These are phyloP conservation scores for Cercospora sp. DNA, from an alignment of 2,329 filamentous ascomycete genomes.

Conservation along the genomic window DNA sequence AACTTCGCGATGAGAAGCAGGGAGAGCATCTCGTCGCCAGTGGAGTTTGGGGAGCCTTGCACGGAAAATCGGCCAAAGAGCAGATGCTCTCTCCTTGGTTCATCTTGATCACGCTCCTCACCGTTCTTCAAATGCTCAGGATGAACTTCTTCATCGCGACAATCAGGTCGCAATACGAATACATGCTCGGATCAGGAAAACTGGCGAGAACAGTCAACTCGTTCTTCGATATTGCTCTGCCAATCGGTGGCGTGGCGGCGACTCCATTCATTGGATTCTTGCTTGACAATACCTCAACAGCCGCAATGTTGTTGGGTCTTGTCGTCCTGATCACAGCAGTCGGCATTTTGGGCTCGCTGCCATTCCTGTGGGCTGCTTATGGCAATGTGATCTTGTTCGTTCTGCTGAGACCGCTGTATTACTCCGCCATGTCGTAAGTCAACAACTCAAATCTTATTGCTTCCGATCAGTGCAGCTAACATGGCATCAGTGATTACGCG, in stretches of 20 bases:
- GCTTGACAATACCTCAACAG: slow-evolving; percentile 73
- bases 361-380: slow-evolving; percentile 70
- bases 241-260: slow-evolving; percentile 74
- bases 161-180: slow-evolving; percentile 75
- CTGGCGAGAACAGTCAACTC: slow-evolving; percentile 71
- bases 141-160: slow-evolving; percentile 95
- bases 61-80: slow-evolving; percentile 66
- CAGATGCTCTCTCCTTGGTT: slow-evolving; percentile 85
- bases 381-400: slow-evolving; percentile 76
- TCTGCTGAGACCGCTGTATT: slow-evolving; percentile 83
- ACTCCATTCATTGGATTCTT: slow-evolving; percentile 84
- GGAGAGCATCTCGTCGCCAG: slow-evolving; percentile 45
- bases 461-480: not conserved
- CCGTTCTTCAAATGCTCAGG: slow-evolving; percentile 46
- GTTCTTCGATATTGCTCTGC: slow-evolving; percentile 80
- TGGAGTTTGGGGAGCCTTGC: slow-evolving; percentile 84
- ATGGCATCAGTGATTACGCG: slow-evolving; percentile 62
- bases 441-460: too few relatives aligned
- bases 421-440: slow-evolving; percentile 69
- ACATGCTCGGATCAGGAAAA: slow-evolving; percentile 64
- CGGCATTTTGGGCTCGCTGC: slow-evolving; percentile 74
- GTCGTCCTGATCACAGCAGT: slow-evolving; percentile 71
- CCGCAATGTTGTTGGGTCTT: slow-evolving; percentile 68
- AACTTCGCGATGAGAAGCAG: slow-evolving; percentile 23
- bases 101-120: slow-evolving; percentile 77